Conservation (phyloP, 2,329 filamentous ascomycete genomes). For the Achaetomium macrosporum region DNA sequence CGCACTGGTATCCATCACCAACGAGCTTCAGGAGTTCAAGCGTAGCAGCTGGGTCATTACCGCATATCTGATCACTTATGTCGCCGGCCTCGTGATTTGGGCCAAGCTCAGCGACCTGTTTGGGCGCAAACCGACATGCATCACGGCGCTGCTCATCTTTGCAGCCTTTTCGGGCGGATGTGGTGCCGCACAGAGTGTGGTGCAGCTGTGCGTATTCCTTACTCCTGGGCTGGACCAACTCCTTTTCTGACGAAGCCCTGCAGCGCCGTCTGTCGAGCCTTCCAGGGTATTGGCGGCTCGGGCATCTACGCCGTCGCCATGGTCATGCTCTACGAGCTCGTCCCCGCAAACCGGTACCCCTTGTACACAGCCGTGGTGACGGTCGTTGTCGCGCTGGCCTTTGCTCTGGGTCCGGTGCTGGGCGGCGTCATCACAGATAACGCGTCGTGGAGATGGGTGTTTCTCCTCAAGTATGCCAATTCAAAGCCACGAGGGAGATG, state of each 20-base stretch:
- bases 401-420: constrained; percentile 38
- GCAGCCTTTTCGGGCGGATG: background rate
- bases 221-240: background rate
- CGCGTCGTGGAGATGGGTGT: constrained; percentile 42
- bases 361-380: constrained; percentile 32
- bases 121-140: background rate
- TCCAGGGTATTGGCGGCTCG: constrained; percentile 43
- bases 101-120: background rate
- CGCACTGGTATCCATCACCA: background rate
- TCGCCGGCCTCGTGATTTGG: background rate
- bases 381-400: constrained; percentile 36
- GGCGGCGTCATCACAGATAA: constrained; percentile 38
- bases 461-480: constrained; percentile 22
- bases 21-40: background rate
- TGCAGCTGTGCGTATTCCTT: background rate
- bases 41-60: background rate
- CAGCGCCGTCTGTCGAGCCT: constrained; percentile 25
- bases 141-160: background rate
- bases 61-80: background rate
- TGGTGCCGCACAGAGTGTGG: background rate
- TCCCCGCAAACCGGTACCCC: constrained; percentile 31
- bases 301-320: constrained; percentile 41
- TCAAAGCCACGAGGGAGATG: background rate
- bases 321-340: constrained; percentile 32
- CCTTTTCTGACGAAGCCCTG: background rate